Evolutionary conservation across 2,329 filamentous ascomycete genomes (phyloP), one percentile per base, ranked within the genome.

Genomic region (Niveomyces coronatus): DNA sequence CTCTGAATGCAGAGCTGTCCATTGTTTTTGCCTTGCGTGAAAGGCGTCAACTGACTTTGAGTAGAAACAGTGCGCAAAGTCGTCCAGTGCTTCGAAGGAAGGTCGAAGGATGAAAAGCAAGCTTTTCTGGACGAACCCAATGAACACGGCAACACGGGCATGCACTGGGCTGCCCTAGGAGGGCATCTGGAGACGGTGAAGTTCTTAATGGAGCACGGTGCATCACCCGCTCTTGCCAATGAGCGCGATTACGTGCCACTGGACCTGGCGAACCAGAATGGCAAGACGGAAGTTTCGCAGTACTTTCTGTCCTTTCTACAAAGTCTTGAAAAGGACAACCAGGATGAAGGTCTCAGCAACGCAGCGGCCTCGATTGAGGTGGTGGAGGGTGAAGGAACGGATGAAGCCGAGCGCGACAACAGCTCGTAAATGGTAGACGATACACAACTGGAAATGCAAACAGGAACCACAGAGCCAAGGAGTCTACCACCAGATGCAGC

Each of bases 111-210:
- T 23, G 61, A 64, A 44, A 64, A 62, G 45, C 62, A 66, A 45
- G 56, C 68, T 1, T 76, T 80, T 47, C 58, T 87, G 17, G 82
- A 86, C 49, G 65, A 71, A 3, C 68, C 74, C 44, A 98, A 98
- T 53, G 67, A 77, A 44, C 81, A 83, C 31, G 88, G 87, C 31
- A 96, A 95, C 64, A 95, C 89, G 1, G 76, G 86, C 1, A 67
- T 98, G 41, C 91, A 98, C 63, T 96, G 88, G 88, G 89, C 89
- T 0, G 84, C 86, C 1, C 65, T 95, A 39, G 91, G 93, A 39
- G 88, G 88, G 2, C 88, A 95, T 52, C 65, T 96, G 3, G 74
- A 80, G 5, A 75, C 79, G 4, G 85, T 94, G 6, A 84, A 88
- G 64, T 62, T 78, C 1, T 70, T 98, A 10, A 68, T 94, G 2